A percentile compares a stretch with the other conserved stretches of the same genome.
Evolutionary conservation across 805 yeast species (phyloP).

Genomic region (Isabelozyma rhagii): DNA sequence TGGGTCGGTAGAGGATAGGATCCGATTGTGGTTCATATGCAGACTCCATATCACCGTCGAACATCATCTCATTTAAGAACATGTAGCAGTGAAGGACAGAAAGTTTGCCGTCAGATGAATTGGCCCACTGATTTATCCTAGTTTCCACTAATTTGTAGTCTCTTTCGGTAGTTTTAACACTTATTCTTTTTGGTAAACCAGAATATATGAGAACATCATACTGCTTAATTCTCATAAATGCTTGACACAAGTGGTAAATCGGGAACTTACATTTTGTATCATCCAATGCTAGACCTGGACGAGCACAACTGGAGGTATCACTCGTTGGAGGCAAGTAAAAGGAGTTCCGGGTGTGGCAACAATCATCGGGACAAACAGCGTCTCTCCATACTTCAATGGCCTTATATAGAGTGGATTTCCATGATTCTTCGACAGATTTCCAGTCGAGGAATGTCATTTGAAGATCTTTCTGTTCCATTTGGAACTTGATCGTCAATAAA

Average conservation of each 20-base stretch:
- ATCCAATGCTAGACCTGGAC: conserved; percentile 7
- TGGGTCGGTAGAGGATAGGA: too few species aligned
- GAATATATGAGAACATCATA: conserved; percentile 28
- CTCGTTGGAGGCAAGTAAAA: conserved; percentile 4
- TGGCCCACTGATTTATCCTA: conserved; percentile 53
- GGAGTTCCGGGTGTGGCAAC: conserved; percentile 14
- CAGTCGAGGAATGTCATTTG: conserved; percentile 20
- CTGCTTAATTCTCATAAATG: conserved; percentile 24
- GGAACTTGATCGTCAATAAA: conserved; percentile 12
- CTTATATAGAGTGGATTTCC: conserved; percentile 23
- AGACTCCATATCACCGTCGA: too few species aligned
- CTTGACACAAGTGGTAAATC: conserved; percentile 25
- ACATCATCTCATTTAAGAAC: too few species aligned
- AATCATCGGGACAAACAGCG: conserved; percentile 16
- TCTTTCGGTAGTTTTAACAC: conserved; percentile 52
- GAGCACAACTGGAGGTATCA: conserved; percentile 10
- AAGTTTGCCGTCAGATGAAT: conserved; percentile 45
- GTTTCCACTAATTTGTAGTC: conserved; percentile 49
- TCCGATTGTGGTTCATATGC: too few species aligned
- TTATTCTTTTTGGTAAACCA: conserved; percentile 36
- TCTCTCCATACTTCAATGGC: conserved; percentile 30
- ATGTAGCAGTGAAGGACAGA: conserved; percentile 61
- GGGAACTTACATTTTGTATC: conserved; percentile 23
- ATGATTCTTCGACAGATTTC: conserved; percentile 18
- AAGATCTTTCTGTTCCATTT: conserved; percentile 16